Evolutionary conservation across 176 grass and related monocot genomes (phyloP).

Genomic region (Carex scoparia): DNA sequence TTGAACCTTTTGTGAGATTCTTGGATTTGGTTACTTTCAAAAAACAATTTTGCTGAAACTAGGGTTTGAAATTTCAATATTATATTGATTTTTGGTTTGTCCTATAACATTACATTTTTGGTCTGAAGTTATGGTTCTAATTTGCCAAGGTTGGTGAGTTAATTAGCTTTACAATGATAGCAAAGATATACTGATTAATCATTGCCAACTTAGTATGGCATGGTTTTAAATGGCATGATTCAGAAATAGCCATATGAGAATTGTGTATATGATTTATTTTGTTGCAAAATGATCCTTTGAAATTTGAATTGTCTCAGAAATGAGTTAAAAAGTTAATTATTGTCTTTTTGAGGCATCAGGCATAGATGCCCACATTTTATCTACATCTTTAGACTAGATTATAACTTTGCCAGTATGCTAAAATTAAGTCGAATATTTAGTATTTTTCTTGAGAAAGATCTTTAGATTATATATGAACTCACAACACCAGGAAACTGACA

Average conservation of each 20-base stretch:
- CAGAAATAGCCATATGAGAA: neutral
- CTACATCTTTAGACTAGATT: neutral
- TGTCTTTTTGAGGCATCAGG: neutral
- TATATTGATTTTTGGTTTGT: neutral
- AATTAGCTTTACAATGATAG: neutral
- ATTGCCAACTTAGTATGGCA: neutral
- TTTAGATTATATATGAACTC: neutral
- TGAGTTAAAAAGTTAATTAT: neutral
- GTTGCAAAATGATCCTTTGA: neutral
- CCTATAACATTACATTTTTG: neutral
- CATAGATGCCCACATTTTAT: neutral
- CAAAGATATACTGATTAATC: neutral
- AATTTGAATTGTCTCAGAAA: conserved; percentile 3
- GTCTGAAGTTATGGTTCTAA: neutral
- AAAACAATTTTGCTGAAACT: neutral
- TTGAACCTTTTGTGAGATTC: neutral
- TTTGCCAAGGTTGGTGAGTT: neutral
- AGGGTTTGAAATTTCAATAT: neutral
- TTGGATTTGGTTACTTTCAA: neutral
- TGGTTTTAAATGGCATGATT: neutral
- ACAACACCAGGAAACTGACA: neutral
- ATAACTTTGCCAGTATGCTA: neutral
- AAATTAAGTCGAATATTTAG: neutral
- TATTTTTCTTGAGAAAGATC: neutral
- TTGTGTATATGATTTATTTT: neutral